Evolutionary conservation across 140 eudicot species (phyloP), one percentile per base, ranked within the genome.

Genomic region (Flaveria floridana): DNA sequence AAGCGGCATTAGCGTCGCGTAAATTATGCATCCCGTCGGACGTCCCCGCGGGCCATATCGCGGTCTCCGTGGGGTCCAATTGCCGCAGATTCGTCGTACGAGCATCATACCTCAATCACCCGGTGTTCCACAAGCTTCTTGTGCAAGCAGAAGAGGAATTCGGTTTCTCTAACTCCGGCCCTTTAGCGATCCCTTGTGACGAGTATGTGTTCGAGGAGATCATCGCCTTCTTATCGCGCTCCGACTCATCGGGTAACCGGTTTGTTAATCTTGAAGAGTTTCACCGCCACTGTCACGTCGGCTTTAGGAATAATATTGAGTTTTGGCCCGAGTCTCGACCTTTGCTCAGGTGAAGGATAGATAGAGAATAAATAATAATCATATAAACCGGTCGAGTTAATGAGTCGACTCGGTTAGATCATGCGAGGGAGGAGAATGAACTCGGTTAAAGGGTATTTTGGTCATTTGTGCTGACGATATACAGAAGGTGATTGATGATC

Each of bases 41-140:
- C 65, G 95, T 92, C 42, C 98, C 98, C 2, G 77, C 95, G 12
- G 98, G 96, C 19, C 98, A 92, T 79, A 90, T 92, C 13, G 98
- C 98, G 0, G 95, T 92, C 58, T 71, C 72, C 18, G 98, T 92
- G 7, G 98, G 98, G 4, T 16, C 79, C 20, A 83, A 83, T 28
- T 70, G 83, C 50, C 84, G 79, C 15, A 68, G 98, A 52, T 92
- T 86, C 63, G 90, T 92, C 1, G 90, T 92, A 52, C 92, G 96
- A 0, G 84, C 95, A 2, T 77, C 87, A 3, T 81, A 87, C 69
- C 77, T 92, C 6, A 92, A 89, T 83, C 96, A 92, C 47, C 98
- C 98, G 9, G 71, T 87, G 2, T 86, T 92, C 52, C 82, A 75
- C 80, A 89, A 86, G 61, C 84, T 92, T 0, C 20, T 92, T 39